Conservation (phyloP, 2,329 filamentous ascomycete species). For the Bipolaris bicolor region DNA sequence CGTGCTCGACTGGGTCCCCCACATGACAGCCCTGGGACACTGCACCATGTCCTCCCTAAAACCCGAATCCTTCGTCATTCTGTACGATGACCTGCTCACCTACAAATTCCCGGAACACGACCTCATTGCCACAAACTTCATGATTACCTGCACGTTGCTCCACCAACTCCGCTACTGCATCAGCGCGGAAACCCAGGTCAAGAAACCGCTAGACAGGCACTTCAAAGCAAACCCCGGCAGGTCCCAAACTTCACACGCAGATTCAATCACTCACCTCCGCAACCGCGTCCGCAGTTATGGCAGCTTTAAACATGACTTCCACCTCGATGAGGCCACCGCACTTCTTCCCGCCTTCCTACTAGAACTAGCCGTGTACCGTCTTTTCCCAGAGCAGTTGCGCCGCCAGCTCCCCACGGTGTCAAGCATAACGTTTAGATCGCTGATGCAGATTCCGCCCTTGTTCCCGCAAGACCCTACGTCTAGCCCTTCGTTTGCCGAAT, state of each 20-base stretch:
- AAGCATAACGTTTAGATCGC: constrained; percentile 18
- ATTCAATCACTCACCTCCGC: neutral
- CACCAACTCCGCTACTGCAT: constrained; percentile 8
- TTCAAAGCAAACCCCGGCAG: neutral
- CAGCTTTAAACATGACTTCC: constrained; percentile 1
- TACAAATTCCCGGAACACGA: constrained; percentile 6
- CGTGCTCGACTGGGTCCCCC: constrained; percentile 30
- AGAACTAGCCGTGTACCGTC: constrained; percentile 5
- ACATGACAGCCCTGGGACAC: constrained; percentile 27
- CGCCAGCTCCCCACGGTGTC: constrained; percentile 16
- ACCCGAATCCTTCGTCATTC: constrained; percentile 17
- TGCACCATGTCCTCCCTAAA: constrained; percentile 16
- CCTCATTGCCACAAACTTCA: constrained; percentile 24
- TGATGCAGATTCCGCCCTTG: constrained; percentile 25
- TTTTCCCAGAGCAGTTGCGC: neutral
- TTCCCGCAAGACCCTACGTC: neutral
- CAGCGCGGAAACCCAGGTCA: neutral
- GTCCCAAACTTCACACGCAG: neutral
- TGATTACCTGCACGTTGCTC: constrained; percentile 21
- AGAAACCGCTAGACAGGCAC: neutral
- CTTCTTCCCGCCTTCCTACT: constrained; percentile 13
- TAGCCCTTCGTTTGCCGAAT: constrained; percentile 16
- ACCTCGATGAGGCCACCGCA: constrained; percentile 17
- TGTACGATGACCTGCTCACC: constrained; percentile 17
- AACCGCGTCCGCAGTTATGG: constrained; percentile 15